Percentiles rank a stretch among this genome's conserved stretches.
phyloP scores from a whole-genome alignment of 192 early-diverging fungal genomes.

The Podila epicladia region DNA sequence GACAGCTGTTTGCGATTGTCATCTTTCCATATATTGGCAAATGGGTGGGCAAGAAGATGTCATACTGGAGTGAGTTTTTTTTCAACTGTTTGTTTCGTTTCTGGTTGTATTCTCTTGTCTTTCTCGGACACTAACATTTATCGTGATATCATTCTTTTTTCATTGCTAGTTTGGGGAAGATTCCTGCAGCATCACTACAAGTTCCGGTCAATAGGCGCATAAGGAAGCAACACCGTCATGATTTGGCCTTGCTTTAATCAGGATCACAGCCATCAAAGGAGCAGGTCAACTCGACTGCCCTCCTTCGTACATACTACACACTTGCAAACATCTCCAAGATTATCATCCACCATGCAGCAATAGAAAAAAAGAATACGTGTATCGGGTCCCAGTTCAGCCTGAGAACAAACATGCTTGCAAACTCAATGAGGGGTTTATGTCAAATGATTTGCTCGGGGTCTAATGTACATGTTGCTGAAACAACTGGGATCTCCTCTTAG shows the following conservation, averaged over 20 bases:
- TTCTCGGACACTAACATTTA: not conserved
- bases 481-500: not conserved
- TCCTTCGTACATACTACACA: too few relatives aligned
- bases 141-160: not conserved
- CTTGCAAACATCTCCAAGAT: too few relatives aligned
- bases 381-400: too few relatives aligned
- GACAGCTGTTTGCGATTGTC: constrained; percentile 57
- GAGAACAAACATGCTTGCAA: too few relatives aligned
- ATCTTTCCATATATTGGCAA: constrained; percentile 62
- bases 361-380: too few relatives aligned
- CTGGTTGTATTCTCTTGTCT: not conserved
- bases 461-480: not conserved
- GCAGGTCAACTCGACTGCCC: too few relatives aligned
- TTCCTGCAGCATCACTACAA: constrained; percentile 48
- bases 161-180: constrained; percentile 27
- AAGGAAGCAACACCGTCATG: not conserved
- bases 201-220: constrained; percentile 38
- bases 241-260: too few relatives aligned
- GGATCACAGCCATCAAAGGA: too few relatives aligned
- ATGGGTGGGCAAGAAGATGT: constrained; percentile 61
- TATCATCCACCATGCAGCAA: too few relatives aligned
- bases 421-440: too few relatives aligned
- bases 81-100: not conserved
- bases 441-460: too few relatives aligned
- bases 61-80: constrained; percentile 57